Conservation (phyloP, 345 rosid genomes). For the Microthlaspi erraticum region DNA sequence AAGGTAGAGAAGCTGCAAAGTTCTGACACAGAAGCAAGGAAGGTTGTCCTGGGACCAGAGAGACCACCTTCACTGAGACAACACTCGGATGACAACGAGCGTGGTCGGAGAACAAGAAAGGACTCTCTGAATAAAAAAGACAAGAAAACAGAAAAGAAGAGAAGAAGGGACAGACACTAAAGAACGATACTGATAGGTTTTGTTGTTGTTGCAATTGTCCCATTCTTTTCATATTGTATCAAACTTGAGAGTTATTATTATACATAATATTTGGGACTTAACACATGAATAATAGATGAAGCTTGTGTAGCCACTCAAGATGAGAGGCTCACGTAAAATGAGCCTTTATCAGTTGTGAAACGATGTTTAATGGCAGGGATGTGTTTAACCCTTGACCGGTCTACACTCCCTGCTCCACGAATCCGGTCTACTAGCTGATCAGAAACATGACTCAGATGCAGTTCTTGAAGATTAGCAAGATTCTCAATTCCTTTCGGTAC, state of each 20-base stretch:
- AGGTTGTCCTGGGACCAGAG: conserved; percentile 57
- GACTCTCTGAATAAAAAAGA: conserved; percentile 52
- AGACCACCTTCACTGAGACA: conserved; percentile 51
- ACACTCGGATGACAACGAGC: conserved; percentile 8
- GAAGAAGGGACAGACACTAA: conserved; percentile 27
- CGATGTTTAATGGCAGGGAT: conserved; percentile 38
- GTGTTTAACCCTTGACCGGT: conserved; percentile 33
- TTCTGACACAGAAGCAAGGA: conserved; percentile 37
- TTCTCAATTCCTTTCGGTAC: conserved; percentile 35
- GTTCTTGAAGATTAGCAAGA: conserved; percentile 30
- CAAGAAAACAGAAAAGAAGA: conserved; percentile 45
- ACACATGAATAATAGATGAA: background rate
- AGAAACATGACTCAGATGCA: conserved; percentile 39
- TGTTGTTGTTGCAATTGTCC: no score
- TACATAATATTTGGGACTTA: background rate
- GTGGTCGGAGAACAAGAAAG: conserved; percentile 41
- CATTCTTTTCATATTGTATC: background rate
- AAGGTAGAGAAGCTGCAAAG: conserved; percentile 41
- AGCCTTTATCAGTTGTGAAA: conserved; percentile 34
- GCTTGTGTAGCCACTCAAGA: conserved; percentile 6
- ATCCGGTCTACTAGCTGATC: conserved; percentile 33
- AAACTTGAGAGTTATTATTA: background rate
- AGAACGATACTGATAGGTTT: background rate
- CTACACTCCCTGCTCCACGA: conserved; percentile 28
- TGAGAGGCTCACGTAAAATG: conserved; percentile 41